Conservation (phyloP, 805 yeast genomes). For the Metschnikowia picachoensis region DNA sequence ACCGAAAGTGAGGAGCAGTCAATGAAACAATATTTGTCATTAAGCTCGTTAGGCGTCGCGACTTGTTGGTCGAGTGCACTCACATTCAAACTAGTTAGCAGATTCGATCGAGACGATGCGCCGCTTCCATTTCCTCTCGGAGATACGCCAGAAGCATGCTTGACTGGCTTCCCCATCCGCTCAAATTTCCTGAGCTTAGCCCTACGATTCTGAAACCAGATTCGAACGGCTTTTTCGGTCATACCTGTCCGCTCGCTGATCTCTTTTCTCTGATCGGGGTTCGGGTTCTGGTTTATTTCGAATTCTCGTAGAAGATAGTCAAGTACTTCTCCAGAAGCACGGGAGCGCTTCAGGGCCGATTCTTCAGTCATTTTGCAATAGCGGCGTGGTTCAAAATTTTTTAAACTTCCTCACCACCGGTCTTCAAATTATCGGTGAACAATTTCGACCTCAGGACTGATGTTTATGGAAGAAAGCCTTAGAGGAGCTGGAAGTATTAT, state of each 20-base stretch:
- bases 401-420: background rate
- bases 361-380: constrained; percentile 15
- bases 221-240: constrained; percentile 85
- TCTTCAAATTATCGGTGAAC: background rate
- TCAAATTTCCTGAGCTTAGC: constrained; percentile 72
- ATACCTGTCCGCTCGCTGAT: constrained; percentile 71
- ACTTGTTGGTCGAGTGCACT: constrained; percentile 9
- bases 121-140: constrained; percentile 13
- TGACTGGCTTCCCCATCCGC: constrained; percentile 32
- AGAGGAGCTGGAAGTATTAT: too few relatives aligned
- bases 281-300: constrained; percentile 69
- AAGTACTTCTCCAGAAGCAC: constrained; percentile 80
- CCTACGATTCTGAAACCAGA: constrained; percentile 89
- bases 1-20: constrained; percentile 68
- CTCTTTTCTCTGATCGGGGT: constrained; percentile 62
- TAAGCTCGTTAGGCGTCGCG: constrained; percentile 48
- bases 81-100: constrained; percentile 13
- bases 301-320: constrained; percentile 66
- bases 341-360: constrained; percentile 45
- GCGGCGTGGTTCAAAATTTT: background rate
- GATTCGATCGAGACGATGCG: constrained; percentile 24
- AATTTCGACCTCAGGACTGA: background rate
- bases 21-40: constrained; percentile 67
- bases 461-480: too few relatives aligned
- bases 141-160: constrained; percentile 5